Evolutionary conservation across 192 early-diverging fungal genomes (phyloP).

Genomic region (Coemansia sp.): DNA sequence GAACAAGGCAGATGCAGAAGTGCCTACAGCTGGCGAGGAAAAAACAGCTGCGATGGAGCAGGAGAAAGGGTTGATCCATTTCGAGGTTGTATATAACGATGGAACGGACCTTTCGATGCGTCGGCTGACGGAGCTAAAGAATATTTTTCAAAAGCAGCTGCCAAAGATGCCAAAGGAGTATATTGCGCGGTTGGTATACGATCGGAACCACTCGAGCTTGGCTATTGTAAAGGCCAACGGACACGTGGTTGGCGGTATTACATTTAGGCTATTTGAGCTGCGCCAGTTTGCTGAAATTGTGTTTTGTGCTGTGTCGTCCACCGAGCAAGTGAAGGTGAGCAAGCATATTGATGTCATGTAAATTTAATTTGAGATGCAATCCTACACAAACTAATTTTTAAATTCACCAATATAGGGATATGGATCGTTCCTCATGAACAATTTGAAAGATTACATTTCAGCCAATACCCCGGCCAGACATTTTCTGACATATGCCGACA

Average conservation of each 20-base stretch:
- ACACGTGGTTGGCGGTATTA: conserved; percentile 91
- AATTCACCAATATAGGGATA: conserved; percentile 68
- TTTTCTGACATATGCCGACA: conserved; percentile 98
- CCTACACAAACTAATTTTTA: background rate
- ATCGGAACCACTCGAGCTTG: conserved; percentile 87
- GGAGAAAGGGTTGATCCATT: conserved; percentile 64
- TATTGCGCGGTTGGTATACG: conserved; percentile 94
- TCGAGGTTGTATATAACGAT: conserved; percentile 82
- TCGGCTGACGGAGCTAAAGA: conserved; percentile 88
- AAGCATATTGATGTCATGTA: background rate
- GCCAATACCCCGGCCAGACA: conserved; percentile 71
- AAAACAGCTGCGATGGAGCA: conserved; percentile 68
- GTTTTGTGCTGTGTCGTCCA: conserved; percentile 90
- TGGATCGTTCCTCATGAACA: conserved; percentile 93
- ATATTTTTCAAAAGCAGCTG: conserved; percentile 94
- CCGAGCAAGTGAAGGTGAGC: conserved; percentile 86
- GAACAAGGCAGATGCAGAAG: conserved; percentile 14
- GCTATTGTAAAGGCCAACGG: conserved; percentile 61
- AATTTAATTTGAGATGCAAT: background rate
- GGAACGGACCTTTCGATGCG: conserved; percentile 77
- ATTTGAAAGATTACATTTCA: conserved; percentile 91
- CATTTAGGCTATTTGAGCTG: conserved; percentile 85
- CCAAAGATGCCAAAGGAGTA: conserved; percentile 99
- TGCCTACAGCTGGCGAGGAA: conserved; percentile 25
- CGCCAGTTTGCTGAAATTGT: conserved; percentile 98